phyloP scores from a whole-genome alignment of 2,329 filamentous ascomycete species.

The Diplodia scrobiculata region DNA sequence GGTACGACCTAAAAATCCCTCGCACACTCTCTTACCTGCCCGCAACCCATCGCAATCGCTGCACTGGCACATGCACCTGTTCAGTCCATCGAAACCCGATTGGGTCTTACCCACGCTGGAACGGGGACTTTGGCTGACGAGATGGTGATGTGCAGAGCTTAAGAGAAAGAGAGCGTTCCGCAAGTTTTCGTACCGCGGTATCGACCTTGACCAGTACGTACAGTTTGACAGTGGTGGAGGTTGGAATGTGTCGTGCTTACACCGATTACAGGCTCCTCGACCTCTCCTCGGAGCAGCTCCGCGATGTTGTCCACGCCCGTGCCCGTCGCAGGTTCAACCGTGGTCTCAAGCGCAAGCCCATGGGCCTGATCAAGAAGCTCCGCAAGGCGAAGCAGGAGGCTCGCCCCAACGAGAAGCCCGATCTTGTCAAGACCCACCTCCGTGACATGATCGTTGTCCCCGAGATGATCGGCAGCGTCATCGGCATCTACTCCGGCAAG shows the following conservation, averaged over 20 bases:
- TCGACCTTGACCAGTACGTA: slow-evolving; percentile 98
- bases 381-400: slow-evolving; percentile 99
- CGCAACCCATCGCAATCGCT: slow-evolving; percentile 21
- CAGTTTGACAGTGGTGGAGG: background rate
- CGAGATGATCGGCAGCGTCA: slow-evolving; percentile 98
- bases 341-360: slow-evolving; percentile 98
- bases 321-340: slow-evolving; percentile 99
- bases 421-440: slow-evolving; percentile 98
- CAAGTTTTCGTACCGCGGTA: slow-evolving; percentile 99
- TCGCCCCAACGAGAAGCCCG: slow-evolving; percentile 99
- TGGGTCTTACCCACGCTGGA: slow-evolving; percentile 30
- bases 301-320: slow-evolving; percentile 98
- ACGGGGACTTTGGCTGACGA: slow-evolving; percentile 30
- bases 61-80: slow-evolving; percentile 23
- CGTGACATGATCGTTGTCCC: slow-evolving; percentile 99
- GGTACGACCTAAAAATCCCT: slow-evolving; percentile 52
- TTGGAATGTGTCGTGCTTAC: slow-evolving; percentile 33
- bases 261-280: slow-evolving; percentile 78
- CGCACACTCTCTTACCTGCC: slow-evolving; percentile 31
- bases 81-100: slow-evolving; percentile 29
- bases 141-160: slow-evolving; percentile 62
- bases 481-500: slow-evolving; percentile 99
- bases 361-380: slow-evolving; percentile 99
- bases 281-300: slow-evolving; percentile 96
- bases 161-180: slow-evolving; percentile 99